Evolutionary conservation across 345 rosid genomes (phyloP), one percentile per base, ranked within the genome.

Genomic region (Passiflora organensis): DNA sequence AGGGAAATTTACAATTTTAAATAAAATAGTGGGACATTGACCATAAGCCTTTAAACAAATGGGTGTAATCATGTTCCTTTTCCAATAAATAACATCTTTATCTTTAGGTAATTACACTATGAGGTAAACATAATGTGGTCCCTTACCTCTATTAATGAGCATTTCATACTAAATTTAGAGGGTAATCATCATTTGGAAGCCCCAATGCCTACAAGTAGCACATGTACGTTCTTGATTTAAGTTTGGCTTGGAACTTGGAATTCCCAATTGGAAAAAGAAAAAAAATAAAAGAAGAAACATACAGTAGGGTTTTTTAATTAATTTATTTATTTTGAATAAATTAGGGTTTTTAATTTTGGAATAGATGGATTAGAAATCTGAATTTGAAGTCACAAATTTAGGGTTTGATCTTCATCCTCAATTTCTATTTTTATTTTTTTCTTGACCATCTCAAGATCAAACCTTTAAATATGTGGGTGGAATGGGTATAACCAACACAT

Each of bases 201-300:
- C 64, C 65, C 17, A 71, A 2, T n/a, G 39, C 49, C 60, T 36
- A 37, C 23, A 9, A 19, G 14, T 11, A 13, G 71, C 80, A 76
- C 74, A 61, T 64, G 76, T 53, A 28, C 8, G 34, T 8, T 28
- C 8, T 8, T 28, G 8, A 28, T 28, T 28, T 3, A 28, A 28
- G n/a, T 32, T 60, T 51, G 28, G 41, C 42, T n/a, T 28, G 23
- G 20, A 20, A 36, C 51, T 43, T 16, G 48, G 17, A 32, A 19
- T 46, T 2, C 10, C 20, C 10, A 18, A 44, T 11, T 1, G 12
- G 42, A 20, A 28, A n/a, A n/a, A n/a, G n/a, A n/a, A n/a, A n/a
- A n/a, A n/a, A n/a, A n/a, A n/a, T n/a, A n/a, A n/a, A n/a, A n/a
- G n/a, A n/a, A n/a, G n/a, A n/a, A n/a, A n/a, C n/a, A n/a, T n/a